These are phyloP conservation scores for Zymoseptoria brevis DNA, from an alignment of 2,329 filamentous ascomycete genomes.

Conservation along the genomic window DNA sequence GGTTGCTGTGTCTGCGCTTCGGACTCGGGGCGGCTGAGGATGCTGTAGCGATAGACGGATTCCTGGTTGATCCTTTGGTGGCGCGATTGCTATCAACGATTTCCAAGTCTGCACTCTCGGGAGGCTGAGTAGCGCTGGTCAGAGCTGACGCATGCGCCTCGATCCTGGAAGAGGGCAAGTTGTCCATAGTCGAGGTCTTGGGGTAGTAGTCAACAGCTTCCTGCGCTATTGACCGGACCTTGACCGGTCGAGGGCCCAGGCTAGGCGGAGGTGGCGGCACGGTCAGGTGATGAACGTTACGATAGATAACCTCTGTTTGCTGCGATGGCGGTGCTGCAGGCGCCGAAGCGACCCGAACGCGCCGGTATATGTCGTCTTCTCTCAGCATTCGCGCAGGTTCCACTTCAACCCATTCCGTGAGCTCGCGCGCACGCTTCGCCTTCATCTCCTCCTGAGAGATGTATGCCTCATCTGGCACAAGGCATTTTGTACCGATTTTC, in stretches of 20 bases:
- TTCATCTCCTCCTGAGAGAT: slow-evolving; percentile 12
- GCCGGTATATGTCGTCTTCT: slow-evolving; percentile 11
- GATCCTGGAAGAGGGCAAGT: not conserved
- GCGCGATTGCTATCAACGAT: not conserved
- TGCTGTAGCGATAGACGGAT: not conserved
- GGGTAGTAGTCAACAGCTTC: not conserved
- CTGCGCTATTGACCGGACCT: not conserved
- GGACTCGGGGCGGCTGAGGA: not conserved
- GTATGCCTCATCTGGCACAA: slow-evolving; percentile 19
- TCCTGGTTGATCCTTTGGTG: not conserved
- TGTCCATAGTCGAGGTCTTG: not conserved
- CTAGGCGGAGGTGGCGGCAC: not conserved
- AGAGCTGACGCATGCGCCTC: not conserved
- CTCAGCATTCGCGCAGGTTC: slow-evolving; percentile 1
- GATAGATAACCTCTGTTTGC: not conserved
- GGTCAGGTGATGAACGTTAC: not conserved
- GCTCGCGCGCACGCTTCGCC: slow-evolving; percentile 11
- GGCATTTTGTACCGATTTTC: slow-evolving; percentile 20
- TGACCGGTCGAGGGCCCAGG: not conserved
- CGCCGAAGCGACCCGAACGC: slow-evolving; percentile 5
- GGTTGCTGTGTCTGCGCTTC: not conserved
- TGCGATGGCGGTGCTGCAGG: slow-evolving; percentile 1
- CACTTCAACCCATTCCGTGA: slow-evolving; percentile 17
- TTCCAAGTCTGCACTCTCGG: not conserved
- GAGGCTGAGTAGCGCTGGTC: not conserved